Percentiles rank a stretch among this genome's conserved stretches.
Evolutionary conservation across 2,329 filamentous ascomycete genomes (phyloP).

Genomic region (Bipolaris sorokiniana): DNA sequence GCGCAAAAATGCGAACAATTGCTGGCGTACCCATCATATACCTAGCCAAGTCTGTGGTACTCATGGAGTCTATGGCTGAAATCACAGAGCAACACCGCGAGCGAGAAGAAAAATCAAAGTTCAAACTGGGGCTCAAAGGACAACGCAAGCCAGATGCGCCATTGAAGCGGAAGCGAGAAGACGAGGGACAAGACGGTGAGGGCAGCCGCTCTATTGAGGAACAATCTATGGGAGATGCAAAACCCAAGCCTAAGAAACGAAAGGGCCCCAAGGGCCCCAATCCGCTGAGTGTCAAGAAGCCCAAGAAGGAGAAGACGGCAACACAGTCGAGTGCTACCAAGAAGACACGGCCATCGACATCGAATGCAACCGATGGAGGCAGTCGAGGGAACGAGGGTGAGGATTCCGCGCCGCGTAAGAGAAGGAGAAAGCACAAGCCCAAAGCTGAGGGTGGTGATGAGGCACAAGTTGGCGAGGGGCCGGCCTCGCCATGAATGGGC

Average conservation of each 20-base stretch:
- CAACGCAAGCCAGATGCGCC: constrained; percentile 39
- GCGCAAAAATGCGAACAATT: constrained; percentile 68
- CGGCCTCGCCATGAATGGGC: constrained; percentile 29
- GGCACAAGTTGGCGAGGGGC: constrained; percentile 22
- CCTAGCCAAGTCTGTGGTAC: constrained; percentile 79
- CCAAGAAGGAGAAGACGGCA: constrained; percentile 57
- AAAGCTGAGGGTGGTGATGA: constrained; percentile 35
- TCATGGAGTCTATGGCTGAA: constrained; percentile 76
- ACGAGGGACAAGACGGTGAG: constrained; percentile 52
- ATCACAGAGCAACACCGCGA: constrained; percentile 68
- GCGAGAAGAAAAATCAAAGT: constrained; percentile 75
- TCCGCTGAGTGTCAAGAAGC: constrained; percentile 72
- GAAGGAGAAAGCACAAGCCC: constrained; percentile 50
- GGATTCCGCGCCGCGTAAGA: constrained; percentile 43
- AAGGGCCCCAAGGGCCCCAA: constrained; percentile 73
- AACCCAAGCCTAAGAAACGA: constrained; percentile 57
- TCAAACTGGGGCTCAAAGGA: constrained; percentile 69
- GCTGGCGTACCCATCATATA: constrained; percentile 79
- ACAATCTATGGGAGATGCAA: constrained; percentile 27
- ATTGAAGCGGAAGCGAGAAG: constrained; percentile 50
- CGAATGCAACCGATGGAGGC: constrained; percentile 18
- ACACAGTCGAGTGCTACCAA: constrained; percentile 20
- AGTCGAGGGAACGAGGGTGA: constrained; percentile 22
- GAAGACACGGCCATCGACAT: constrained; percentile 18
- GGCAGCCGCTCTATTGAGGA: constrained; percentile 27